Evolutionary conservation across 2,329 filamentous ascomycete species (phyloP).

Genomic region (Colletotrichum orbiculare): DNA sequence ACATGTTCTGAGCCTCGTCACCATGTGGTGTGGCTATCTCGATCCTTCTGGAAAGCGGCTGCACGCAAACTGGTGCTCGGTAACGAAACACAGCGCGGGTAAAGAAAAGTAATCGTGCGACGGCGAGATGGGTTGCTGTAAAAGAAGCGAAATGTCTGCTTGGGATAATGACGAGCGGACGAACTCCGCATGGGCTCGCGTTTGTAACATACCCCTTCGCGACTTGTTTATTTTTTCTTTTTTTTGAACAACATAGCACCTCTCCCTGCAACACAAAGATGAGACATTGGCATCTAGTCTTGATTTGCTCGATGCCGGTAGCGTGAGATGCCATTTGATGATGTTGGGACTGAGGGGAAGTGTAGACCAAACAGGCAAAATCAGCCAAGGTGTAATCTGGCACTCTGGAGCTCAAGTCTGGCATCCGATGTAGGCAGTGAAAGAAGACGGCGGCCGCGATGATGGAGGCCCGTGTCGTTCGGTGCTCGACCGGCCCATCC

Average conservation of each 20-base stretch:
- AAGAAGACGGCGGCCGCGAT: no score
- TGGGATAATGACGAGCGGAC: conserved; percentile 31
- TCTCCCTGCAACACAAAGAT: background rate
- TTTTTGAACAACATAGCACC: conserved; percentile 30
- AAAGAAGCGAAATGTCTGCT: conserved; percentile 16
- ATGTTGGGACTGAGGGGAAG: no score
- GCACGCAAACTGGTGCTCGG: background rate
- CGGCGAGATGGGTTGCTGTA: conserved; percentile 25
- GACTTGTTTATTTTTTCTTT: background rate
- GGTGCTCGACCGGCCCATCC: background rate
- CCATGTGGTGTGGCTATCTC: conserved; percentile 5
- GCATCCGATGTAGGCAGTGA: background rate
- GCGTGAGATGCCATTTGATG: no score
- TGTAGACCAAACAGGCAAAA: no score
- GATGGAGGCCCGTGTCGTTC: background rate
- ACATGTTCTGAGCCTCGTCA: conserved; percentile 20
- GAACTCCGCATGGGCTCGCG: conserved; percentile 31
- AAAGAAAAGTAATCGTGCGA: conserved; percentile 34
- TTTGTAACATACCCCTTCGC: conserved; percentile 36
- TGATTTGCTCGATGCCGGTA: no score
- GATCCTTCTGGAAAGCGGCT: conserved; percentile 12
- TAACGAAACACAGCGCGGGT: conserved; percentile 15
- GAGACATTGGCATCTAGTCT: background rate
- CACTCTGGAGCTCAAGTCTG: background rate
- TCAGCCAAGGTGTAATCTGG: no score